Base-by-base conservation (phyloP, 768 basidiomycete genomes). In the Lactarius pseudohatsudake region DNA sequence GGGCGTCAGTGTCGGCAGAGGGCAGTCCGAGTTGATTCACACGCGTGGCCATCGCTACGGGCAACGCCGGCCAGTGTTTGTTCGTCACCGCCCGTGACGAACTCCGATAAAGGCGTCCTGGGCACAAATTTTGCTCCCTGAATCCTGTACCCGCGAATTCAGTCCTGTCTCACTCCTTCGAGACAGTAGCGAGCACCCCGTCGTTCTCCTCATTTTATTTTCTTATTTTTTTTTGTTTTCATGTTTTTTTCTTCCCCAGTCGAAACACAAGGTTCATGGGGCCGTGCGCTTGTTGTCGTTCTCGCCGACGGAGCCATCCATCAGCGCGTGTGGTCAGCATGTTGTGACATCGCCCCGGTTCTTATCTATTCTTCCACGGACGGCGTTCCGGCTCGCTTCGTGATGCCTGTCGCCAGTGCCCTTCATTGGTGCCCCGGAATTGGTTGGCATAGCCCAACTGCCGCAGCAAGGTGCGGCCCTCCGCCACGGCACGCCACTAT, bases 1-100 rank as follows among this genome's bases (percentile, higher is more conserved):
- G 75, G 75, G 76, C 76, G 77, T 73, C 75, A 73, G 74, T 72
- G 76, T 74, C 73, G 76, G 73, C 76, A 75, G 73, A 71, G 72
- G 68, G 66, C 73, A 73, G 72, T 69, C 73, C 72, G 74, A 74
- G 72, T 74, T 72, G 71, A 69, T 77, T 77, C 76, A 76, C 76
- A 77, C 76, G 76, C 76, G 76, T 77, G 76, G 73, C 67, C 70
- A 72, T 72, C 68, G 72, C 72, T 69, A 71, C 70, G 71, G 70
- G 73, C 76, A 76, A 72, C 75, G 75, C 74, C 72, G 75, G 72
- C 72, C 68, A 72, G 65, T 73, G 70, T 72, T 70, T 69, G 73
- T 67, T 74, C 76, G 73, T 75, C 75, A 74, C 75, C 72, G 75
- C 74, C 72, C 75, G 73, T 75, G 73, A 73, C 75, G 74, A 75